Base-by-base conservation (phyloP, 2,329 filamentous ascomycete species). In the Penicillium fuscoglaucum region DNA sequence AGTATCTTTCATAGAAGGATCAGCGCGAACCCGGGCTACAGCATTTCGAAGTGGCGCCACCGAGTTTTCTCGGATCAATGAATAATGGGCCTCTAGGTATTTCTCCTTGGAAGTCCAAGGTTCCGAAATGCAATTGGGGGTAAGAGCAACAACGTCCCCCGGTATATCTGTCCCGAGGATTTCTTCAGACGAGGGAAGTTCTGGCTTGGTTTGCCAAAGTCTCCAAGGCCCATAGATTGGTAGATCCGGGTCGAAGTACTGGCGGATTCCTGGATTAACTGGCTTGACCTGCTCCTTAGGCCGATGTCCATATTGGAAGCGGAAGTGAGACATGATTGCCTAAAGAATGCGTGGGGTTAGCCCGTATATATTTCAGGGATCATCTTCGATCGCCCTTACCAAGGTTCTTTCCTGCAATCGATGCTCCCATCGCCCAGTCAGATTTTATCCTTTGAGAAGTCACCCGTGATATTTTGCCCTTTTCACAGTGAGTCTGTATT, bases 41-140 rank as follows among this genome's bases (percentile, higher is more conserved):
- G 90, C 87, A 61, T 85, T 82, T 7, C 91, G 83, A 0, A 96
- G 79, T 1, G 87, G 83, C 13, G 88, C 83, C 3, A 90, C 78
- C 0, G 86, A 84, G 69, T 96, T 91, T 68, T 91, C 89, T 3
- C 92, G 83, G 8, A 91, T 80, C 1, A 96, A 82, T 3, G 85
- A 79, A 69, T 95, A 96, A 50, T 96, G 90, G 0, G 85, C 83
- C 33, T 84, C 78, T 0, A 96, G 78, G 58, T 96, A 96, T 0
- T 81, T 78, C 1, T 85, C 80, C 46, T 84, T 87, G 5, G 80
- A 84, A 0, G 74, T 62, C 80, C 87, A 93, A 0, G 86, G 77
- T 0, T 79, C 79, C 0, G 82, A 62, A 21, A 87, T 77, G 7
- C 77, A 77, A 65, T 91, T 91, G 0, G 76, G 66, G 4, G 74